Conservation (phyloP, 768 basidiomycete species). For the Hirschioporus abietinus region DNA sequence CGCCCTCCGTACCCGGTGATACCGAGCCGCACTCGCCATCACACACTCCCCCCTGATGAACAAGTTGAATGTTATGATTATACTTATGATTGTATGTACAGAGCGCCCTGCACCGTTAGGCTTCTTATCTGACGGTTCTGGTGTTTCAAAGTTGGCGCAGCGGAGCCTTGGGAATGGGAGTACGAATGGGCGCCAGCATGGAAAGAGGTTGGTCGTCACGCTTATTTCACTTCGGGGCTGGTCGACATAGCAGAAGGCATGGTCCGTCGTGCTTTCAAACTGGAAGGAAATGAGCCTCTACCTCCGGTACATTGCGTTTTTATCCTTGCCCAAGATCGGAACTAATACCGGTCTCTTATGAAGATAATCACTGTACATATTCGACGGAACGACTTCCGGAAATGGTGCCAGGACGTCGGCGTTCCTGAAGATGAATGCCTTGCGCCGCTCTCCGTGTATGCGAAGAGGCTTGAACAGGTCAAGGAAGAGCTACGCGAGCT, state of each 20-base stretch:
- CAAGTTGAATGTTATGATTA: slow-evolving; percentile 36
- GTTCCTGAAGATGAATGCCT: slow-evolving; percentile 6
- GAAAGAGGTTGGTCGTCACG: slow-evolving; percentile 47
- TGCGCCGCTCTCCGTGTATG: neutral
- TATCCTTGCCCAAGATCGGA: neutral
- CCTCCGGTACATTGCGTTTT: slow-evolving; percentile 26
- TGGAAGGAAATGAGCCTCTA: slow-evolving; percentile 17
- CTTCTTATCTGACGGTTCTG: slow-evolving; percentile 13
- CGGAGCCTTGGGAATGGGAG: slow-evolving; percentile 52
- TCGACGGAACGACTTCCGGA: slow-evolving; percentile 48
- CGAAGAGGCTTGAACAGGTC: slow-evolving; percentile 18
- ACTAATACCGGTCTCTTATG: neutral
- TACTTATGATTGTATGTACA: slow-evolving; percentile 26
- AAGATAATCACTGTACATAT: slow-evolving; percentile 56
- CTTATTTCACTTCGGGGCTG: slow-evolving; percentile 43
- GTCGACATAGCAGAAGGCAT: slow-evolving; percentile 41
- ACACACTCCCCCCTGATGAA: slow-evolving; percentile 28
- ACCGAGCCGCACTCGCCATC: slow-evolving; percentile 23
- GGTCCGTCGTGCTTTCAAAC: slow-evolving; percentile 38
- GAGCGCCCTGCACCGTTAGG: slow-evolving; percentile 22
- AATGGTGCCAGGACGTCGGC: slow-evolving; percentile 17
- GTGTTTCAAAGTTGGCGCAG: neutral
- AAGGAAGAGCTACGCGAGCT: slow-evolving; percentile 28
- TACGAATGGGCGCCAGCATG: slow-evolving; percentile 57
- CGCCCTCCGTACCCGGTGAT: slow-evolving; percentile 19